Evolutionary conservation across 139 green algal species (phyloP).

Genomic region (Micractinium conductrix): DNA sequence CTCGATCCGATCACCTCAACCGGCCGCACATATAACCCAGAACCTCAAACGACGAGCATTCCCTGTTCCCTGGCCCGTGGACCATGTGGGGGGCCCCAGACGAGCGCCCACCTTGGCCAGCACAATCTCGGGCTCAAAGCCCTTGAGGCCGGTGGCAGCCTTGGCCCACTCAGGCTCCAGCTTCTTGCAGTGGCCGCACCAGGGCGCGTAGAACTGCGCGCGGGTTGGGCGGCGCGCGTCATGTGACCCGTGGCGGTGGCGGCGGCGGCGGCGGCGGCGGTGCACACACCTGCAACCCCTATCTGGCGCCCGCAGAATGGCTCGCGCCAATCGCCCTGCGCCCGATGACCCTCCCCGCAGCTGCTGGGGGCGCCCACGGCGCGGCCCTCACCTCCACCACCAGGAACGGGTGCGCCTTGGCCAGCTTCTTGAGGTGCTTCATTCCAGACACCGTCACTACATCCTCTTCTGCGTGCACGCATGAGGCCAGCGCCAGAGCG

Average conservation of each 20-base stretch:
- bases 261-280: neutral
- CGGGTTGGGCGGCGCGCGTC: neutral
- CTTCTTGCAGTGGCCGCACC: constrained; percentile 45
- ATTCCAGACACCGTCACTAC: neutral
- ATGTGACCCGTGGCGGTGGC: neutral
- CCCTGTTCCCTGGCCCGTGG: no score
- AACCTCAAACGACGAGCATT: no score
- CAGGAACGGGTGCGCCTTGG: constrained; percentile 16
- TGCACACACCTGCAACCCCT: neutral
- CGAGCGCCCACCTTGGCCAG: constrained; percentile 48
- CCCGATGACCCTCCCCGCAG: neutral
- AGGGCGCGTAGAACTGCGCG: constrained; percentile 28
- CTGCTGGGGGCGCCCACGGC: neutral
- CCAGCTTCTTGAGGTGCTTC: neutral
- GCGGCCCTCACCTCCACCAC: constrained; percentile 15
- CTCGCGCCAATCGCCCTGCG: neutral
- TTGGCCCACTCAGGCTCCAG: constrained; percentile 56
- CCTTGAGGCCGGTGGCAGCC: constrained; percentile 43
- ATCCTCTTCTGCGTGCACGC: no score
- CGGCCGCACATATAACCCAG: no score
- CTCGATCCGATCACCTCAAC: no score
- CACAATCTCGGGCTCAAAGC: constrained; percentile 19
- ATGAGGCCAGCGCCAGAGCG: no score
- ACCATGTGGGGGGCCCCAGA: no score
- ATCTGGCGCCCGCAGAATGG: neutral